Base-by-base conservation (phyloP, 352 stramenopile genomes). In the Phytophthora citrophthora region DNA sequence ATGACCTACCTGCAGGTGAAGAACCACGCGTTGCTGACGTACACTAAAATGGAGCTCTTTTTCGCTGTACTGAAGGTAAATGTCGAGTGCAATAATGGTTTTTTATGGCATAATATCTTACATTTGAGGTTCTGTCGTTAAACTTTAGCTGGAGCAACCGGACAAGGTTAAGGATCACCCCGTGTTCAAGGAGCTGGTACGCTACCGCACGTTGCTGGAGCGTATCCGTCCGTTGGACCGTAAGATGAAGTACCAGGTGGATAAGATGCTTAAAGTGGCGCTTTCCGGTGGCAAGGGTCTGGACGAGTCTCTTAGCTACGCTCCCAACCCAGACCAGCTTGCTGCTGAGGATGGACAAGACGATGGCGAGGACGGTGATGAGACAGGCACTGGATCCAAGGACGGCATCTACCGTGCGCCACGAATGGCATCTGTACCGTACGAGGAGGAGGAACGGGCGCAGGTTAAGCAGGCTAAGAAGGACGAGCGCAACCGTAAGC, bases 211-310 rank as follows among this genome's bases (percentile, higher is more conserved):
- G 36, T 64, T 95, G n/a, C 61, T 95, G 26, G 87, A 95, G 67
- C 87, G 87, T 27, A 87, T 95, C 63, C 85, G 86, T 26, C 88
- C 88, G 29, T 71, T 95, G 15, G 88, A 95, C 51, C 86, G 86
- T 46, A 95, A 95, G 72, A 84, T 95, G 72, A 92, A 91, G 68
- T 95, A 95, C 64, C 88, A 95, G 63, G 84, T 95, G n/a, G 88
- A 95, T 72, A 95, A 95, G 64, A 88, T 95, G 81, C 83, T 94
- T 57, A 93, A 94, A 74, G 85, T 94, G 40, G 86, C 85, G n/a
- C 54, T 93, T 8, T 90, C 83, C 16, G 83, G 80, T 15, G 79
- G 80, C 61, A 82, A 90, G 56, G 79, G 84, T 31, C 49, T 93
- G 45, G 85, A 94, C 56, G 86, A 90, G 53, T 89, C 86, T 52